Base-by-base conservation (phyloP, 768 basidiomycete genomes). In the Podaxis pistillaris region DNA sequence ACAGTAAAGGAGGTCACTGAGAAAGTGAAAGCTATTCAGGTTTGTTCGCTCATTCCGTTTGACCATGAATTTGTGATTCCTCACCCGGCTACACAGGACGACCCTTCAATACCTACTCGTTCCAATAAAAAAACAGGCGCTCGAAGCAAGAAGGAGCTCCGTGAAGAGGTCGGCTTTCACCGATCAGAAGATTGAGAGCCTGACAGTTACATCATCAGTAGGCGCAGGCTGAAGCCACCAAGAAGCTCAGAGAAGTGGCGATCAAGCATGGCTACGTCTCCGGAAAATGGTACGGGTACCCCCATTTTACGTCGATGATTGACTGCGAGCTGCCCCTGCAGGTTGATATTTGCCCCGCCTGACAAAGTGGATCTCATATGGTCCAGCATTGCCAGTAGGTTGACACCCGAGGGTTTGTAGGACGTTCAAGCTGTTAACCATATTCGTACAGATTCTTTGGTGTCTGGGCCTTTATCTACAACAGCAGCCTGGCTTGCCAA, bases 121-220 rank as follows among this genome's bases (percentile, higher is more conserved):
- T 80, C 85, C 4, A 91, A 77, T 68, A 91, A 90, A 74, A 91
- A 89, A 71, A 85, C 86, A 22, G 89, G 89, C 5, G 78, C 79
- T 0, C 87, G 82, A 73, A 88, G 88, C 67, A 92, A 91, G 72
- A 91, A 90, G 70, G 88, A 91, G 71, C 72, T 88, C 6, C 82
- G 88, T 46, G 90, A 91, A 71, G 76, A 86, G 75, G 90, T 89
- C 70, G 19, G 73, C 54, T 36, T 37, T 53, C 17, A 15, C 17
- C 6, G 41, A 4, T 44, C 22, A 36, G 22, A 9, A 15, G 8
- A 13, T 19, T 19, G 5, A 8, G 15, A 13, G 24, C 17, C 4
- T 13, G n/a, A 38, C n/a, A 22, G 37, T 41, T 19, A 62, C 28
- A 59, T 33, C 46, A 22, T 58, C 26, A 17, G 7, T 65, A 90